phyloP scores from a whole-genome alignment of 2,329 filamentous ascomycete genomes.

The Incumbomyces delicatus region DNA sequence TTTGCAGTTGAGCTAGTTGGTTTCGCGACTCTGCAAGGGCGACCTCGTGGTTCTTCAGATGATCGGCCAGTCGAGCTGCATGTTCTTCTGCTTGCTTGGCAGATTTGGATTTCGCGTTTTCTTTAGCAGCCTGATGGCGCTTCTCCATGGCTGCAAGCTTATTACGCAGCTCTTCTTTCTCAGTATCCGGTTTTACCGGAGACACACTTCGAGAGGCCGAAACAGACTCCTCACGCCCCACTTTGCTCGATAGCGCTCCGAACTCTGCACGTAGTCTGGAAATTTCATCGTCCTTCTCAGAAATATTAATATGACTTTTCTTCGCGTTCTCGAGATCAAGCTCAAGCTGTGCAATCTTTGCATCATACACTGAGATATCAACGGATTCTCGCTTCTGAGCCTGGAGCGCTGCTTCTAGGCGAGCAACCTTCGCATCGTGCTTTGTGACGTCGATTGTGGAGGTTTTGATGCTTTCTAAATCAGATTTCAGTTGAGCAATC shows the following conservation, averaged over 20 bases:
- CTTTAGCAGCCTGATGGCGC: slow-evolving; percentile 14
- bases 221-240: neutral
- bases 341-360: neutral
- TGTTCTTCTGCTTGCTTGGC: slow-evolving; percentile 14
- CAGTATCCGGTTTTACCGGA: slow-evolving; percentile 17
- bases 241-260: neutral
- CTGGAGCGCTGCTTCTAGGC: neutral
- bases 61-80: slow-evolving; percentile 9
- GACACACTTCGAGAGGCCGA: neutral
- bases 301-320: neutral
- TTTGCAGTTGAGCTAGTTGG: slow-evolving; percentile 11
- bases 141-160: slow-evolving; percentile 14
- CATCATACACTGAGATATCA: neutral
- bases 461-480: slow-evolving; percentile 7
- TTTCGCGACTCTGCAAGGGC: slow-evolving; percentile 10
- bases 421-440: slow-evolving; percentile 10
- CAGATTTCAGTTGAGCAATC: slow-evolving; percentile 11
- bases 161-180: slow-evolving; percentile 26
- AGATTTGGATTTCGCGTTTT: slow-evolving; percentile 14
- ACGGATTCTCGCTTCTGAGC: neutral
- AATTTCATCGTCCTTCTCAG: slow-evolving; percentile 6
- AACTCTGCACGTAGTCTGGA: neutral
- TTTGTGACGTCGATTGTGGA: slow-evolving; percentile 6
- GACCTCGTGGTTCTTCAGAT: slow-evolving; percentile 6
- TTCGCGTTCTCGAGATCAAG: slow-evolving; percentile 10